Evolutionary conservation across 1,284 basidiomycete genomes (phyloP).

Genomic region (Clitocybe nebularis): DNA sequence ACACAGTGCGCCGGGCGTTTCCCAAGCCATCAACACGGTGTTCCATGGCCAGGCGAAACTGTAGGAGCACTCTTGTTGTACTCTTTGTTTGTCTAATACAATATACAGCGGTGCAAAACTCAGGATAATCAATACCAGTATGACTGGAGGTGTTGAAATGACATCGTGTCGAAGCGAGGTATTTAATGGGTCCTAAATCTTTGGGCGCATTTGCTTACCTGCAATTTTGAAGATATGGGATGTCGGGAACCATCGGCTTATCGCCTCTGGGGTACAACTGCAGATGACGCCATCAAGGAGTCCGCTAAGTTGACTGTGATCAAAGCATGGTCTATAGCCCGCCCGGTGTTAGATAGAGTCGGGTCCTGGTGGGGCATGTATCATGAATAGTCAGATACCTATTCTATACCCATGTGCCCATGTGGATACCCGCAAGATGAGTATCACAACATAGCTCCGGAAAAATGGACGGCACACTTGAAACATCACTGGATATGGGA

Average conservation of each 20-base stretch:
- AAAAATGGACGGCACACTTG: too few species aligned
- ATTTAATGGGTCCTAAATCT: conserved; percentile 2
- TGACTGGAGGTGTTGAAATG: conserved; percentile 28
- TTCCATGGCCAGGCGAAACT: conserved; percentile 35
- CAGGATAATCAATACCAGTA: conserved; percentile 34
- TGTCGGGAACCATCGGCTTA: conserved; percentile 30
- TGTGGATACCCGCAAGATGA: too few species aligned
- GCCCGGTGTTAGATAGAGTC: too few species aligned
- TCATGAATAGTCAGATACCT: too few species aligned
- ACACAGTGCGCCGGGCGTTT: conserved; percentile 29
- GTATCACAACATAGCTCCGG: too few species aligned
- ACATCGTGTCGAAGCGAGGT: conserved; percentile 34
- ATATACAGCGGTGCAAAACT: conserved; percentile 33
- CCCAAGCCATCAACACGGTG: conserved; percentile 34
- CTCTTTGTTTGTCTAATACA: conserved; percentile 5
- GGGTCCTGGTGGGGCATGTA: too few species aligned
- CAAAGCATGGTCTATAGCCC: background rate
- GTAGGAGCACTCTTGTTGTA: conserved; percentile 19
- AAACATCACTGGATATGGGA: too few species aligned
- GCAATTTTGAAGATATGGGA: conserved; percentile 36
- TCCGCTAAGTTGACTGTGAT: too few species aligned
- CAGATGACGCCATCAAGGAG: conserved; percentile 30
- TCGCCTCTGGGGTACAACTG: conserved; percentile 38
- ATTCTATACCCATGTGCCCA: too few species aligned
- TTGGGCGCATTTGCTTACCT: background rate